phyloP scores from a whole-genome alignment of 208 protist genomes.

The Leptomonas pyrrhocoris region DNA sequence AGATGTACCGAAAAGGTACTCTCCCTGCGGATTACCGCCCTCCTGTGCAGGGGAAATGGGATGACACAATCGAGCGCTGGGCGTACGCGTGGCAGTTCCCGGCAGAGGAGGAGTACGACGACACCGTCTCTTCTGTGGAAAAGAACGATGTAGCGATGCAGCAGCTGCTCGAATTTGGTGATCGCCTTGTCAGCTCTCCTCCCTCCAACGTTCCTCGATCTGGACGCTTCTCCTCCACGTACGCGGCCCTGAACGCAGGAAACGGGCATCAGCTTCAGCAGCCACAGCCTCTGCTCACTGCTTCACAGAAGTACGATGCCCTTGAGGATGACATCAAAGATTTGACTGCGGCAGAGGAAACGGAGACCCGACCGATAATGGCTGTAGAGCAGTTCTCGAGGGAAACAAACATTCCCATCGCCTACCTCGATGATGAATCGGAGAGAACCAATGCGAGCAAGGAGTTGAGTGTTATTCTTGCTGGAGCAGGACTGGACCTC shows the following conservation, averaged over 20 bases:
- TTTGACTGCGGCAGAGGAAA: neutral
- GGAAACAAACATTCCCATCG: conserved; percentile 66
- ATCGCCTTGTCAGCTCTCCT: conserved; percentile 52
- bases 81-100: conserved; percentile 92
- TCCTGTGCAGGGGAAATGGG: conserved; percentile 86
- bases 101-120: conserved; percentile 76
- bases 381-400: conserved; percentile 53
- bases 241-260: conserved; percentile 17
- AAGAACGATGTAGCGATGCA: conserved; percentile 63
- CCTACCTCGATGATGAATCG: conserved; percentile 87
- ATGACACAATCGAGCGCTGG: conserved; percentile 92
- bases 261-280: neutral
- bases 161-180: conserved; percentile 64
- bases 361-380: conserved; percentile 19
- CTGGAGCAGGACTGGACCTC: conserved; percentile 69
- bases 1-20: conserved; percentile 75
- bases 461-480: conserved; percentile 68
- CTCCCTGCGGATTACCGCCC: conserved; percentile 87
- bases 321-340: conserved; percentile 45
- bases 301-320: conserved; percentile 38
- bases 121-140: conserved; percentile 50
- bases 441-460: conserved; percentile 80
- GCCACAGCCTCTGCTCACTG: conserved; percentile 7
- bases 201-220: conserved; percentile 49
- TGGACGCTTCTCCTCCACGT: conserved; percentile 48